Evolutionary conservation across 2,329 filamentous ascomycete genomes (phyloP), one percentile per base, ranked within the genome.

Genomic region (Sporothrix protearum): DNA sequence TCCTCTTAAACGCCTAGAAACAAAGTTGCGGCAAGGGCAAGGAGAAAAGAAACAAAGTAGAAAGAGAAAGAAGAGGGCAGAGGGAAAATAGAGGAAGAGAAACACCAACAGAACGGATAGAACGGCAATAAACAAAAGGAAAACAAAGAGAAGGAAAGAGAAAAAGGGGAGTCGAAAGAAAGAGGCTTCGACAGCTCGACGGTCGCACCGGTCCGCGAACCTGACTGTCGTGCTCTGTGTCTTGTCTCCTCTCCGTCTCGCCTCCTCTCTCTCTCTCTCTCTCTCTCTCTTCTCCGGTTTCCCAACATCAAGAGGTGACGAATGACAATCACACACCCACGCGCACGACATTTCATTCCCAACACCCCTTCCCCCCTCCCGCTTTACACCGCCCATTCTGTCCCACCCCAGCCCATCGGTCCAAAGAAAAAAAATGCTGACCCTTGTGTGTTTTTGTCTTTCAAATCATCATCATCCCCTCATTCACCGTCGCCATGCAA

Each of bases 1-100:
- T 74, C 73, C 73, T 73, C 73, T 71, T 71, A 71, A 75, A 76
- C 75, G 74, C 75, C 76, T 53, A 45, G 36, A 47, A 47, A 45
- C 45, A 30, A 45, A 36, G 68, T 70, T 10, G 51, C 30, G 59
- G 68, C 22, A 49, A 64, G 42, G 36, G 9, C n/a, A n/a, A n/a
- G 7, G 36, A 55, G 59, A 51, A 28, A n/a, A 70, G n/a, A 51
- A 42, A 22, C 22, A 45, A 28, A 19, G 0, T 2, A 30, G 3
- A 59, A 39, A 59, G 25, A n/a, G 16, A 8, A 47, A 47, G 42
- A 14, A 47, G 3, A 45, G 39, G 39, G 39, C 39, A 10, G 36
- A 39, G 28, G 53, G n/a, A 59, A 36, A 59, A 30, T 28, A 39
- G 33, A 39, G 42, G 67, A 19, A 36, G 22, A 39, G 14, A 28